A percentile compares a stretch with the other conserved stretches of the same genome.
These are phyloP conservation scores for Verticillium zaregamsianum DNA, from an alignment of 2,329 filamentous ascomycete species.

Conservation along the genomic window DNA sequence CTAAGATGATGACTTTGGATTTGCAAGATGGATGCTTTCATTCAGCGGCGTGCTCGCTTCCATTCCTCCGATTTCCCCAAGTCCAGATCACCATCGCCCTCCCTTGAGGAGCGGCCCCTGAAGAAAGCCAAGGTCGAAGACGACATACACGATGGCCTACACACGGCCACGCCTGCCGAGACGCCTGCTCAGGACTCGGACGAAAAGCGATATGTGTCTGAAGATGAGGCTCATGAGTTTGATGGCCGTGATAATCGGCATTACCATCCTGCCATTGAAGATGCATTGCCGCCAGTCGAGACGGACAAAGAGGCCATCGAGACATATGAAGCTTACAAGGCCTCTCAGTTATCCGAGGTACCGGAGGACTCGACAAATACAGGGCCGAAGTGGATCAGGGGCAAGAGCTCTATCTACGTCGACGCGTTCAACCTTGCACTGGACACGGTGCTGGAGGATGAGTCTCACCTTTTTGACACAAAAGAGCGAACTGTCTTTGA, in stretches of 20 bases:
- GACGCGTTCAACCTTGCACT: slow-evolving; percentile 95
- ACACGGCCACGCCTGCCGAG: slow-evolving; percentile 25
- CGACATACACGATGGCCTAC: slow-evolving; percentile 12
- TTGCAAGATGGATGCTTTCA: slow-evolving; percentile 32
- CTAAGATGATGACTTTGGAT: not conserved
- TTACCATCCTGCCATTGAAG: slow-evolving; percentile 63
- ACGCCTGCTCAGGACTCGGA: slow-evolving; percentile 18
- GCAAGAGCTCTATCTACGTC: slow-evolving; percentile 88
- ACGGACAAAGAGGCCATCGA: slow-evolving; percentile 69
- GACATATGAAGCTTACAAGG: slow-evolving; percentile 70
- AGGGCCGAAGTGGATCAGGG: slow-evolving; percentile 60
- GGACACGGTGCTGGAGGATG: slow-evolving; percentile 83
- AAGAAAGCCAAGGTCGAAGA: slow-evolving; percentile 27
- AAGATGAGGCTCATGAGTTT: slow-evolving; percentile 12
- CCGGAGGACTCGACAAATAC: slow-evolving; percentile 27
- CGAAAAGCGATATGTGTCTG: not conserved
- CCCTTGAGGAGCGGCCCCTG: slow-evolving; percentile 21
- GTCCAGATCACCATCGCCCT: slow-evolving; percentile 6
- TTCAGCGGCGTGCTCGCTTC: slow-evolving; percentile 19
- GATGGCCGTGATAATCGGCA: not conserved
- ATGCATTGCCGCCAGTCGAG: slow-evolving; percentile 62
- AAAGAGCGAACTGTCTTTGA: slow-evolving; percentile 74
- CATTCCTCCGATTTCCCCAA: slow-evolving; percentile 1
- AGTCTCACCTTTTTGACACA: slow-evolving; percentile 80
- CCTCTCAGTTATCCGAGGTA: slow-evolving; percentile 40